These are phyloP conservation scores for Dicorynia guianensis DNA, from an alignment of 306 rosid genomes.

Conservation along the genomic window DNA sequence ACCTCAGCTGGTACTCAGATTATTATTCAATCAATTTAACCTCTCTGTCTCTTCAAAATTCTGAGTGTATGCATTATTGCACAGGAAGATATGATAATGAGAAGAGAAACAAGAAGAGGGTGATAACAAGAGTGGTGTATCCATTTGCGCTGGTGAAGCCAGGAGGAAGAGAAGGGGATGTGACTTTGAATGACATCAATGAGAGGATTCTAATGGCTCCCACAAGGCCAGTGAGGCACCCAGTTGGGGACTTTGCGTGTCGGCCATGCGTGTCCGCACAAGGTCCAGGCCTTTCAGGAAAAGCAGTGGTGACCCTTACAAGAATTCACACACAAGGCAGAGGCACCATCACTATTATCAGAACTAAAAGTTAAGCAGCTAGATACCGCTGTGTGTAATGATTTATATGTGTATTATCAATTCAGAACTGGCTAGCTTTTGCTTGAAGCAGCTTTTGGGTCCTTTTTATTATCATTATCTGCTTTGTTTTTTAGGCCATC, in stretches of 20 bases:
- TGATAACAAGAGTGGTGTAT: constrained; percentile 61
- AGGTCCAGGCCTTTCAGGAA: constrained; percentile 93
- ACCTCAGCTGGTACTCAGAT: constrained; percentile 45
- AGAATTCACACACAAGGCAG: constrained; percentile 89
- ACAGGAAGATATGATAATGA: neutral
- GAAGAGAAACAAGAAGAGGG: constrained; percentile 35
- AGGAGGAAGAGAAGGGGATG: constrained; percentile 88
- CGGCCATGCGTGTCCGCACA: constrained; percentile 86
- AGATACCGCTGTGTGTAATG: neutral
- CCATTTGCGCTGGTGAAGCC: constrained; percentile 98
- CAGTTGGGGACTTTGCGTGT: constrained; percentile 94
- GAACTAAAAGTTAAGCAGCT: constrained; percentile 74
- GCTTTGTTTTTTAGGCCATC: constrained; percentile 56
- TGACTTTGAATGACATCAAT: constrained; percentile 92
- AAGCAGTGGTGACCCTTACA: constrained; percentile 93
- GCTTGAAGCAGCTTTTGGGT: constrained; percentile 47
- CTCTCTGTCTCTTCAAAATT: no score
- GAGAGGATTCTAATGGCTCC: constrained; percentile 91
- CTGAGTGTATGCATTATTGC: no score
- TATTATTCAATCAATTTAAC: no score
- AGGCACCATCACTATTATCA: constrained; percentile 95
- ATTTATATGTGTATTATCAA: no score
- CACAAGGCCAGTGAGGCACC: constrained; percentile 86
- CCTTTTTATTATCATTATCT: no score
- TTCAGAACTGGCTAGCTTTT: constrained; percentile 40